Percentiles rank a stretch among this genome's conserved stretches.
Conservation (phyloP, 768 basidiomycete species). For the Hericium alpestre region DNA sequence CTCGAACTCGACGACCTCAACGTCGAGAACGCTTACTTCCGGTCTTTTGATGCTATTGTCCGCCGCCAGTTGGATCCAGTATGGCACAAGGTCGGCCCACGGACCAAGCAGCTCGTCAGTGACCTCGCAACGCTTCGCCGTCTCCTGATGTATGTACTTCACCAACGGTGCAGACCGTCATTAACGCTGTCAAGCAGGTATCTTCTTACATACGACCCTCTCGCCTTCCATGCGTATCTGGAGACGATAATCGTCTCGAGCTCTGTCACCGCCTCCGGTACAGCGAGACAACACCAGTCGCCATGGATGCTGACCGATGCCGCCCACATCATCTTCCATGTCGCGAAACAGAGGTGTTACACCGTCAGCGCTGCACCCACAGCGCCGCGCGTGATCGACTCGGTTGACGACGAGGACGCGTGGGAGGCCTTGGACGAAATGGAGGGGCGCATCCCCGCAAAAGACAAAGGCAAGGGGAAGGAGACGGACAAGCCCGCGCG, state of each 20-base stretch:
- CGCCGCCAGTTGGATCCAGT: conserved; percentile 83
- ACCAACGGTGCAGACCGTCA: not conserved
- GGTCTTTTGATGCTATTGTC: conserved; percentile 82
- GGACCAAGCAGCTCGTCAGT: conserved; percentile 81
- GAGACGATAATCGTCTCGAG: conserved; percentile 74
- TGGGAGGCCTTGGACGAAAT: conserved; percentile 66
- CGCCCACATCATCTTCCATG: conserved; percentile 75
- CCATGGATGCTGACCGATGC: conserved; percentile 92
- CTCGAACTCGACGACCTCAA: conserved; percentile 90
- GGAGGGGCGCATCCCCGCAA: conserved; percentile 25
- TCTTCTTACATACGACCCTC: conserved; percentile 80
- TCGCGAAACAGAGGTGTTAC: conserved; percentile 77
- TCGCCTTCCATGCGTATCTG: conserved; percentile 85
- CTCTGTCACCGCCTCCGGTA: conserved; percentile 37
- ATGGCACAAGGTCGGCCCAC: conserved; percentile 94
- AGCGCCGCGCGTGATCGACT: conserved; percentile 23
- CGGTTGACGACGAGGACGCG: conserved; percentile 55
- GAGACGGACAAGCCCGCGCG: conserved; percentile 18
- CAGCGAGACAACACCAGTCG: conserved; percentile 54
- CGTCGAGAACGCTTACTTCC: conserved; percentile 88
- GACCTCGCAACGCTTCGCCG: conserved; percentile 81
- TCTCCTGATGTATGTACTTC: conserved; percentile 55
- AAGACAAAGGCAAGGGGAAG: conserved; percentile 3
- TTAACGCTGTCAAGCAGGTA: conserved; percentile 37
- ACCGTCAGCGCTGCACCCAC: conserved; percentile 26